These are phyloP conservation scores for Dryadomyces sulphureus DNA, from an alignment of 2,329 filamentous ascomycete genomes.

Conservation along the genomic window DNA sequence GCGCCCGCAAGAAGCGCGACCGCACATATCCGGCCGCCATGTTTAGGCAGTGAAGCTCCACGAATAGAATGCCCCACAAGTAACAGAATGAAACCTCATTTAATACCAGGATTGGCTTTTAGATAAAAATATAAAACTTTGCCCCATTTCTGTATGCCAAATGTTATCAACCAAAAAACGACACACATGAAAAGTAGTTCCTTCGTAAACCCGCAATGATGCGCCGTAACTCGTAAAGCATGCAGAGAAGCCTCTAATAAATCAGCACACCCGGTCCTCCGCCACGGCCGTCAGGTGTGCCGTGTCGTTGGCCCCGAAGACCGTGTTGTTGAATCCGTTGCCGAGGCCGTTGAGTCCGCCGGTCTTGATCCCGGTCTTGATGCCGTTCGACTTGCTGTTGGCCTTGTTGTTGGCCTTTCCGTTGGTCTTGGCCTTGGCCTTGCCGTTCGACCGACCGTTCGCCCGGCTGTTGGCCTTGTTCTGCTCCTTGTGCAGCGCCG, in stretches of 20 bases:
- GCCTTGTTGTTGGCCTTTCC: conserved; percentile 17
- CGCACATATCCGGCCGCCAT: conserved; percentile 47
- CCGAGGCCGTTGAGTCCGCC: background rate
- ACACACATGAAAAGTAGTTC: background rate
- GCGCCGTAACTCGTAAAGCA: background rate
- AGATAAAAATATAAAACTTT: background rate
- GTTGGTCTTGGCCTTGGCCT: background rate
- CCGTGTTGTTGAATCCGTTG: background rate
- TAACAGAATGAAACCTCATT: background rate
- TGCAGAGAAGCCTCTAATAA: too few species aligned
- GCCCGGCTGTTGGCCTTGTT: conserved; percentile 7
- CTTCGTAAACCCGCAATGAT: background rate
- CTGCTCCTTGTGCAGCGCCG: conserved; percentile 15
- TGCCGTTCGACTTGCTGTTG: background rate
- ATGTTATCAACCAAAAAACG: conserved; percentile 2
- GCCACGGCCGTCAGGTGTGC: conserved; percentile 12
- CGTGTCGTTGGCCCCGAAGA: background rate
- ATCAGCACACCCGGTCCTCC: conserved; percentile 8
- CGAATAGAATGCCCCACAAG: too few species aligned
- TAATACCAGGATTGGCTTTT: background rate
- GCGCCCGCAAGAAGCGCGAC: conserved; percentile 35
- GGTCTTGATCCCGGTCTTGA: background rate
- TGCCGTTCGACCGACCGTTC: background rate
- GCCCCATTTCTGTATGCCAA: background rate
- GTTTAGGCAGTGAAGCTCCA: conserved; percentile 31